phyloP scores from a whole-genome alignment of 371 early-diverging fungal genomes.

The Mucor lusitanicus region DNA sequence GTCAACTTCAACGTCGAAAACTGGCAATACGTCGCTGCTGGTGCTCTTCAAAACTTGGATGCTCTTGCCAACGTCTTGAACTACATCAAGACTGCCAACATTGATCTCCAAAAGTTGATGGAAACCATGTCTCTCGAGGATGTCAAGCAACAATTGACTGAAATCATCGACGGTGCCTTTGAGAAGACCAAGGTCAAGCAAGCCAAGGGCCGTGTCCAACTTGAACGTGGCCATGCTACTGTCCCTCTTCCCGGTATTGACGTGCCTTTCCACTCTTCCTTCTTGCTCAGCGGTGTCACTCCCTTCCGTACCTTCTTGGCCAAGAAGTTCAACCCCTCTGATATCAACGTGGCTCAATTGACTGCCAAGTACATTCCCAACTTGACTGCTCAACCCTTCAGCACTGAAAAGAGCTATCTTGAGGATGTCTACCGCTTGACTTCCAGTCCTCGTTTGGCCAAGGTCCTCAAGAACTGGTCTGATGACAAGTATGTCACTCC shows the following conservation, averaged over 20 bases:
- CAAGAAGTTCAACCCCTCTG: conserved; percentile 78
- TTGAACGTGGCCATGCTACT: conserved; percentile 91
- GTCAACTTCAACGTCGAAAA: conserved; percentile 97
- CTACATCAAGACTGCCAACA: conserved; percentile 72
- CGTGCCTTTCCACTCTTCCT: conserved; percentile 96
- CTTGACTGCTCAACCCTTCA: conserved; percentile 92
- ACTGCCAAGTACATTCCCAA: conserved; percentile 92
- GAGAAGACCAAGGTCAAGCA: conserved; percentile 72
- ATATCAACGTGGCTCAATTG: conserved; percentile 79
- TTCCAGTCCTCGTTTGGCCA: conserved; percentile 68
- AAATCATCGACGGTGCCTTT: conserved; percentile 79
- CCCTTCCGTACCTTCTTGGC: conserved; percentile 91
- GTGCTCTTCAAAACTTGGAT: conserved; percentile 82
- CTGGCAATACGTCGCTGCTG: conserved; percentile 96
- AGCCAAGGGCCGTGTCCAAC: conserved; percentile 66
- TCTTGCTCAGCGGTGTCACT: conserved; percentile 87
- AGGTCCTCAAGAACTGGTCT: conserved; percentile 86
- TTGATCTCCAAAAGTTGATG: conserved; percentile 87
- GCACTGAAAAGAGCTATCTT: conserved; percentile 79
- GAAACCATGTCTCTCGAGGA: conserved; percentile 85
- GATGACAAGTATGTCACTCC: conserved; percentile 69
- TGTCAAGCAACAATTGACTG: conserved; percentile 79
- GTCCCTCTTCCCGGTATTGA: conserved; percentile 94
- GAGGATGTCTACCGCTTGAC: conserved; percentile 76
- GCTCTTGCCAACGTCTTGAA: conserved; percentile 83